Base-by-base conservation (phyloP, 768 basidiomycete species). In the Austroboletus festivus region DNA sequence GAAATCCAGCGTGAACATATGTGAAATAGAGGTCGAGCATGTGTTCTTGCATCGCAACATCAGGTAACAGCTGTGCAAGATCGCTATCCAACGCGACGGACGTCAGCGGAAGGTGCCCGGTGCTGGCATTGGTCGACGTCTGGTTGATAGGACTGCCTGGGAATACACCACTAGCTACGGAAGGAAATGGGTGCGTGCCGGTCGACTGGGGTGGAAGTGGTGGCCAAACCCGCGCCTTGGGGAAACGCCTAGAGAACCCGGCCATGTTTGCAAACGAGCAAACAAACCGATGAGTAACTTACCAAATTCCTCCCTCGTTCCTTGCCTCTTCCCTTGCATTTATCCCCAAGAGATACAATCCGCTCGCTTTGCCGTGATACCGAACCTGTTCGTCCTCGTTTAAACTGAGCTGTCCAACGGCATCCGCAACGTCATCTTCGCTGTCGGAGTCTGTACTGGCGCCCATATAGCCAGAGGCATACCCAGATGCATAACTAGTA, bases 171-270 rank as follows among this genome's bases (percentile, higher is more conserved):
- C 50, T 31, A 12, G 44, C 42, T n/a, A 44, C 11, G 24, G 59
- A 49, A 4, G 57, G 38, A 46, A 6, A 42, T 46, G 26, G 65
- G 49, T 51, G 64, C 51, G 28, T 50, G 18, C 73, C 55, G 55
- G 44, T 5, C 28, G 28, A 28, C 12, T 47, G 44, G 22, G 60
- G 37, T 3, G 68, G 66, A 46, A 78, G 64, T 3, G 82, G 82
- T 0, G 92, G 92, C 92, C 92, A 94, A 21, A 93, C 86, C n/a
- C 91, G 78, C 3, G 90, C 86, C 55, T 83, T 84, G 0, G 92
- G 90, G 68, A 94, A 93, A 23, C 83, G 82, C 85, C 79, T 51
- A 50, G 42, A 21, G 33, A 26, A 20, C 26, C 44, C n/a, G n/a
- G n/a, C n/a, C n/a, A n/a, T n/a, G n/a, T n/a, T n/a, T n/a, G n/a